Evolutionary conservation across 1,139 yeast species (phyloP), one percentile per base, ranked within the genome.

Genomic region (Petasospora fabianii): DNA sequence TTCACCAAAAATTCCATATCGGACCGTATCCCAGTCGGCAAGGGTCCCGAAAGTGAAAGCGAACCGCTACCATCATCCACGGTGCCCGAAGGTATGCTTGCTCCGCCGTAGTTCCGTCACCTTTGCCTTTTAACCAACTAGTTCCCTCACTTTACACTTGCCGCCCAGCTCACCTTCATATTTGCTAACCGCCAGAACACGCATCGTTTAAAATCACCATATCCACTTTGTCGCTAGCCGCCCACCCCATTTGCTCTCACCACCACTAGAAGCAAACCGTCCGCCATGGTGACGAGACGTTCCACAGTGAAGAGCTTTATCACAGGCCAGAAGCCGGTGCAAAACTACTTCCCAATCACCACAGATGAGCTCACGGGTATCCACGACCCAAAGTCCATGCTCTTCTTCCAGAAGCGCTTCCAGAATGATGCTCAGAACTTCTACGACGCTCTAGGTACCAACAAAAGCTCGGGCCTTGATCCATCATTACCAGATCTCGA

Each of bases 401-500:
- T 46, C 13, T 47, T 46, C 31, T 61, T 61, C 39, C 45, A 44
- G 16, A 38, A 42, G 24, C 35, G 51, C n/a, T 61, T 61, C 40
- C 41, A 54, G 6, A 40, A 49, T 28, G 46, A 48, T 15, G 44
- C 53, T 3, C 34, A 47, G 8, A 48, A 47, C 29, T 46, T 62
- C n/a, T 59, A 47, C 39, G 32, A 46, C 11, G 41, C 48, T 2
- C 36, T 72, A 40, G 54, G 67, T 32, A 69, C 83, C 1, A 65
- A 75, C 43, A 42, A 58, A 2, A 42, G 47, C 3, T 50, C 53
- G 3, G 92, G 90, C 1, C 59, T 82, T 13, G 62, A 67, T 36
- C 50, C 58, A 14, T 59, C 61, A 15, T 27, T 52, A 6, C 49
- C 49, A 2, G 58, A 53, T 22, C 38, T 42, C 17, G 38, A 41